Evolutionary conservation across 2,329 filamentous ascomycete species (phyloP).

Genomic region (Botrytis byssoidea): DNA sequence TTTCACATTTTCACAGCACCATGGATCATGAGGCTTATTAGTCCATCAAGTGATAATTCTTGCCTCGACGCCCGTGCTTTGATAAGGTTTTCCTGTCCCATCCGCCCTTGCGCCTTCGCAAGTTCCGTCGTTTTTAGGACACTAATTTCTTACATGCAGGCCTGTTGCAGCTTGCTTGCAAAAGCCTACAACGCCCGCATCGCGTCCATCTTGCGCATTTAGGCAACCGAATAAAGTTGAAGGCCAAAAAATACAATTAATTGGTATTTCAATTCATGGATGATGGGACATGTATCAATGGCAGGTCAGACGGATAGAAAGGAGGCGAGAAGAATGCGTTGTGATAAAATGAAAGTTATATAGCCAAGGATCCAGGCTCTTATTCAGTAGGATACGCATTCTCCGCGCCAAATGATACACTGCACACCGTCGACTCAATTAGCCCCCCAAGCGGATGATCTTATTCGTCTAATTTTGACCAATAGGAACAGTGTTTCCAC

Average conservation of each 20-base stretch:
- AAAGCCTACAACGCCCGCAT: not conserved
- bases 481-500: slow-evolving; percentile 2
- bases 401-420: slow-evolving; percentile 15
- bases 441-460: not conserved
- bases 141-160: slow-evolving; percentile 16
- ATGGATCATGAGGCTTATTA: slow-evolving; percentile 3
- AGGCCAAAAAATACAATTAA: not conserved
- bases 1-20: not conserved
- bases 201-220: slow-evolving; percentile 6
- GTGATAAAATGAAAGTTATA: not conserved
- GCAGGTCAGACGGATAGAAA: not conserved
- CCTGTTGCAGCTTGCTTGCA: slow-evolving; percentile 1
- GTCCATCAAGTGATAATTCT: slow-evolving; percentile 8
- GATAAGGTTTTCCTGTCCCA: not conserved
- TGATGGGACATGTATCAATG: not conserved
- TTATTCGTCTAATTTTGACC: slow-evolving; percentile 3
- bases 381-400: not conserved
- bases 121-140: not conserved
- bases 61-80: not conserved
- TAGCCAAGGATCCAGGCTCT: not conserved
- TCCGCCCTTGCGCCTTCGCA: slow-evolving; percentile 1
- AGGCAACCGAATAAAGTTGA: slow-evolving; percentile 2
- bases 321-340: not conserved
- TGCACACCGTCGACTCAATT: slow-evolving; percentile 1
- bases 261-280: not conserved